These are phyloP conservation scores for Aspergillus olivimuriae DNA, from an alignment of 495 filamentous ascomycete genomes.

Conservation along the genomic window DNA sequence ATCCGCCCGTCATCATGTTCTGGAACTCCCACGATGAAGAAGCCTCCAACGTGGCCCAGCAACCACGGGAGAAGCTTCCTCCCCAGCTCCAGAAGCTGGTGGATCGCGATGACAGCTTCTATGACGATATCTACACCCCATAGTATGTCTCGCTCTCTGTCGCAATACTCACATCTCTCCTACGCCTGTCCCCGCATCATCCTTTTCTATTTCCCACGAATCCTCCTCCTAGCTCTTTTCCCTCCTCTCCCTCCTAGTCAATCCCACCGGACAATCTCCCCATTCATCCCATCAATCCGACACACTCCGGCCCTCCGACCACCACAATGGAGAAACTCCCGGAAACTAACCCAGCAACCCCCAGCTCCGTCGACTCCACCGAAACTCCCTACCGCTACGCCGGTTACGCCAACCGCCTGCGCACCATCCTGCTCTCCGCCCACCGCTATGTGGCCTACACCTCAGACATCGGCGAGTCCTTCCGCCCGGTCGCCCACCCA, in stretches of 20 bases:
- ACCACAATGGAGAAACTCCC: conserved; percentile 2
- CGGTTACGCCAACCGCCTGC: conserved; percentile 78
- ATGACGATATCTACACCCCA: conserved; percentile 69
- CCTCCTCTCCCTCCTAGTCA: not conserved
- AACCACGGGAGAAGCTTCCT: conserved; percentile 60
- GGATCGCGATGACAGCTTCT: conserved; percentile 71
- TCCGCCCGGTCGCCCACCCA: conserved; percentile 87
- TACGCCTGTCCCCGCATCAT: too few species aligned
- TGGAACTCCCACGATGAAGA: conserved; percentile 28
- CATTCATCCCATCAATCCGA: not conserved
- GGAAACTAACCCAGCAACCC: conserved; percentile 14
- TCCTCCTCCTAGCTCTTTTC: too few species aligned
- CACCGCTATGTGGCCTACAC: conserved; percentile 98
- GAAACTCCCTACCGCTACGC: conserved; percentile 84
- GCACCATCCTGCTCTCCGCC: conserved; percentile 82
- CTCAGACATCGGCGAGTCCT: conserved; percentile 93
- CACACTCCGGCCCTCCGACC: not conserved
- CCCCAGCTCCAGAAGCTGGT: conserved; percentile 64
- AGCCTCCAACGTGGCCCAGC: conserved; percentile 30
- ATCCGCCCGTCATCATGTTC: conserved; percentile 23
- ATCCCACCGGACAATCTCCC: not conserved
- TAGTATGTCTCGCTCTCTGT: conserved; percentile 53
- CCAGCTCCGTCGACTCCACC: conserved; percentile 72
- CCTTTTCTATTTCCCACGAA: too few species aligned
- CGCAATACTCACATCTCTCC: not conserved